Percentiles rank a stretch among this genome's conserved stretches.
Evolutionary conservation across 768 basidiomycete genomes (phyloP).

Genomic region (Podaxis rugospora): DNA sequence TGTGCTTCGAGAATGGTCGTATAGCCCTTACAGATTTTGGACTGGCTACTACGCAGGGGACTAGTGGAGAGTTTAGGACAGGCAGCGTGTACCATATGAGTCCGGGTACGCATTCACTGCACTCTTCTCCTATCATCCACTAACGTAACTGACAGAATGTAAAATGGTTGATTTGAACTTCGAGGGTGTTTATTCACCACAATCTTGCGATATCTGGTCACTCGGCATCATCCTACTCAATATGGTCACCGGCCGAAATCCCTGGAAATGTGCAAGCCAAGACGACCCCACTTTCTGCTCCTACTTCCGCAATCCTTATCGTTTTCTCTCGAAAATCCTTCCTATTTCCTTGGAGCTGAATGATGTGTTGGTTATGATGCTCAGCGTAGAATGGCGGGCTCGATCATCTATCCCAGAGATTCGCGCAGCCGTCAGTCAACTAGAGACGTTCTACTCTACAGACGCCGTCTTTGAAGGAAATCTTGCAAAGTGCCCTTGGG

Average conservation of each 20-base stretch:
- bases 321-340: conserved; percentile 82
- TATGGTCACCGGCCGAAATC: conserved; percentile 90
- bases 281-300: conserved; percentile 88
- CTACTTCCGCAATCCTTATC: conserved; percentile 69
- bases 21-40: conserved; percentile 95
- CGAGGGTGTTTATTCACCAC: conserved; percentile 73
- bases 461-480: conserved; percentile 77
- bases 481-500: conserved; percentile 76
- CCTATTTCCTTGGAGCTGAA: conserved; percentile 77
- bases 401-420: conserved; percentile 50
- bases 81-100: conserved; percentile 99
- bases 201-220: conserved; percentile 94
- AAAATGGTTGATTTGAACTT: conserved; percentile 68
- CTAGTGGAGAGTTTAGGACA: conserved; percentile 86
- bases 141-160: conserved; percentile 58
- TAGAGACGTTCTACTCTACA: conserved; percentile 67
- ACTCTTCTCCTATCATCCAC: not conserved
- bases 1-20: conserved; percentile 78
- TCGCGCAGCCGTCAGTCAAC: conserved; percentile 48
- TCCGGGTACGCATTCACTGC: conserved; percentile 54
- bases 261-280: conserved; percentile 85
- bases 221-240: conserved; percentile 95
- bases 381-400: conserved; percentile 64
- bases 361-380: conserved; percentile 67
- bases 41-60: conserved; percentile 82